Evolutionary conservation across 1,284 basidiomycete species (phyloP).

Genomic region (Heterobasidion parviporum): DNA sequence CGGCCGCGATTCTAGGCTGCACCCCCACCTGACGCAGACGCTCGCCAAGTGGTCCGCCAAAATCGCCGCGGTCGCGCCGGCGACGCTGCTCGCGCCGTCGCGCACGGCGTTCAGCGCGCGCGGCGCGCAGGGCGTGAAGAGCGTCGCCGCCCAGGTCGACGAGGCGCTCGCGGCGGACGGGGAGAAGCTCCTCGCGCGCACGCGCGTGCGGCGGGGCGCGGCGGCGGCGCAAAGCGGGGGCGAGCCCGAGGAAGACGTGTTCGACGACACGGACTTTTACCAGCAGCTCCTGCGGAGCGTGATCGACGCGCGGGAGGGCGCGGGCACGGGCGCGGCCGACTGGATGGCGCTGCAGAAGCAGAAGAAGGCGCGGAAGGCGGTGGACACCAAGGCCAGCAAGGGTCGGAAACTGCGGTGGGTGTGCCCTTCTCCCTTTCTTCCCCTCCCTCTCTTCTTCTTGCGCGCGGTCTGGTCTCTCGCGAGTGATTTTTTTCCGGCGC

Average conservation of each 20-base stretch:
- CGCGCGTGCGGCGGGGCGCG: constrained; percentile 43
- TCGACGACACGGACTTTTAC: constrained; percentile 90
- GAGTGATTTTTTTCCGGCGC: too few species aligned
- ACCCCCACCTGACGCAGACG: constrained; percentile 65
- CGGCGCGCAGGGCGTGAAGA: constrained; percentile 30
- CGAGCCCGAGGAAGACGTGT: constrained; percentile 46
- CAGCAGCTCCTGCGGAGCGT: constrained; percentile 84
- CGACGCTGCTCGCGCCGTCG: constrained; percentile 62
- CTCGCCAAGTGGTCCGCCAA: constrained; percentile 90
- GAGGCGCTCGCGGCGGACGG: constrained; percentile 51
- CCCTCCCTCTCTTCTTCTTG: background rate
- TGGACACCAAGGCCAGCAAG: constrained; percentile 92
- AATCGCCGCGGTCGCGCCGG: constrained; percentile 82
- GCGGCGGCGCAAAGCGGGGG: constrained; percentile 22
- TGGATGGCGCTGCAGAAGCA: constrained; percentile 63
- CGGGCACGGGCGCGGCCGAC: constrained; percentile 22
- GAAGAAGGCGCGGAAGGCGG: constrained; percentile 65
- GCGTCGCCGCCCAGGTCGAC: constrained; percentile 64
- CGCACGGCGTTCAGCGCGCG: constrained; percentile 53
- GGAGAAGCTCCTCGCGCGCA: constrained; percentile 47
- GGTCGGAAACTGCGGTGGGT: constrained; percentile 76
- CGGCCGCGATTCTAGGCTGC: constrained; percentile 34
- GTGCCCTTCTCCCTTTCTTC: background rate
- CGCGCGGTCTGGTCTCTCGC: background rate
- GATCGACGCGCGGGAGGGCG: constrained; percentile 59